A percentile compares a stretch with the other conserved stretches of the same genome.
phyloP scores from a whole-genome alignment of 2,329 filamentous ascomycete genomes.

The Talaromyces pinophilus region DNA sequence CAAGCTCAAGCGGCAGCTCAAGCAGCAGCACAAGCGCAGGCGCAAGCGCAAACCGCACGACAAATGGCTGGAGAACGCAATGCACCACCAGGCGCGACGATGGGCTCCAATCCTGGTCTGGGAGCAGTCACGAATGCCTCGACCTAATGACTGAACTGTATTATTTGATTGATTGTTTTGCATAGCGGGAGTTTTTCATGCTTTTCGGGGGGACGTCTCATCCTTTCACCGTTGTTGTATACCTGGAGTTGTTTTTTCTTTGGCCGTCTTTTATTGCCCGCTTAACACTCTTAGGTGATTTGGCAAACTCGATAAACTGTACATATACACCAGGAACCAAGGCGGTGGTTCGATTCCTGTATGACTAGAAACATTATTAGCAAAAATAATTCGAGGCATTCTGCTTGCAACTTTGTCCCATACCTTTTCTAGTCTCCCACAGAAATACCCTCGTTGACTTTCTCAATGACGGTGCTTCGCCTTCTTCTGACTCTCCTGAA shows the following conservation, averaged over 20 bases:
- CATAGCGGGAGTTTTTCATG: constrained; percentile 14
- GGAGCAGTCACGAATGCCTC: constrained; percentile 34
- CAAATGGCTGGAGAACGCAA: constrained; percentile 41
- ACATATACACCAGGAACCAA: constrained; percentile 36
- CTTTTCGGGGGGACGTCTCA: constrained; percentile 22
- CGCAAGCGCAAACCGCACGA: constrained; percentile 34
- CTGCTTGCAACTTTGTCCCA: background rate
- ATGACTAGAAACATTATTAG: constrained; percentile 44
- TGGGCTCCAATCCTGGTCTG: constrained; percentile 36
- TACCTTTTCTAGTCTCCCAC: background rate
- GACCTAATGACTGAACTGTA: constrained; percentile 29
- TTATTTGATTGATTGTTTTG: constrained; percentile 24
- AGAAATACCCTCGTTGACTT: background rate
- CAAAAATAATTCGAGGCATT: constrained; percentile 23
- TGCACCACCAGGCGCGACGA: constrained; percentile 31
- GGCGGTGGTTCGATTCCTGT: constrained; percentile 32
- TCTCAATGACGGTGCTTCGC: constrained; percentile 26
- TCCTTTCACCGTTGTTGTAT: constrained; percentile 19
- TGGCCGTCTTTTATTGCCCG: constrained; percentile 15
- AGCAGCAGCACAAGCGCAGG: constrained; percentile 25
- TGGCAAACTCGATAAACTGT: constrained; percentile 35
- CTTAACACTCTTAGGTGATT: background rate
- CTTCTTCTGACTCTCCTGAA: constrained; percentile 32
- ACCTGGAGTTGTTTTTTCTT: background rate
- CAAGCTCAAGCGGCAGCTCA: constrained; percentile 41